Percentiles rank a stretch among this genome's conserved stretches.
These are phyloP conservation scores for Stachybotrys elegans DNA, from an alignment of 2,329 filamentous ascomycete species.

Conservation along the genomic window DNA sequence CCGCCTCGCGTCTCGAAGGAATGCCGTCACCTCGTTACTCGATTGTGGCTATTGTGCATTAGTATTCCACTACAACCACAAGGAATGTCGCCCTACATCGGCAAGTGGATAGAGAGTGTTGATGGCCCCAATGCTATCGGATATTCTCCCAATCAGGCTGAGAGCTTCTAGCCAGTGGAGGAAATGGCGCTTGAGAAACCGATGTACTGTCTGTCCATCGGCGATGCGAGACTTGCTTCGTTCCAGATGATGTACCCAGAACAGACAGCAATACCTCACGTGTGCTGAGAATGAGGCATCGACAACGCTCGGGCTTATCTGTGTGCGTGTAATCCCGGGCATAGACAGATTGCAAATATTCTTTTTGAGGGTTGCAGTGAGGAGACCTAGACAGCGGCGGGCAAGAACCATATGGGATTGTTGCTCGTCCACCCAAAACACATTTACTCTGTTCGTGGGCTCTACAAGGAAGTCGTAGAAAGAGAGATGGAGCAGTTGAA, in stretches of 20 bases:
- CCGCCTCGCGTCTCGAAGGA: slow-evolving; percentile 13
- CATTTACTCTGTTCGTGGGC: slow-evolving; percentile 8
- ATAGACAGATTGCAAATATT: slow-evolving; percentile 10
- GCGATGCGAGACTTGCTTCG: slow-evolving; percentile 17
- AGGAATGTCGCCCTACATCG: not conserved
- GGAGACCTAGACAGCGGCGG: slow-evolving; percentile 1
- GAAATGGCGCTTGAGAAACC: slow-evolving; percentile 30
- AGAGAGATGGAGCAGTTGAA: slow-evolving; percentile 28
- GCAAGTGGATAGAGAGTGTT: too few species aligned
- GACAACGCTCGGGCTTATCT: not conserved
- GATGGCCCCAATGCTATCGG: slow-evolving; percentile 7
- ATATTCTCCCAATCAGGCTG: slow-evolving; percentile 20
- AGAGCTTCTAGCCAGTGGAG: slow-evolving; percentile 36
- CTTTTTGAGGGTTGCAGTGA: slow-evolving; percentile 20
- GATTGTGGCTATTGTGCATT: not conserved
- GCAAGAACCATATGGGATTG: slow-evolving; percentile 2
- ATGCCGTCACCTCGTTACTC: not conserved
- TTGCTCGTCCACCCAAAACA: slow-evolving; percentile 11
- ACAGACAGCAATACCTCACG: slow-evolving; percentile 31
- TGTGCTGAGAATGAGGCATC: slow-evolving; percentile 8
- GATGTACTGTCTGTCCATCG: slow-evolving; percentile 12
- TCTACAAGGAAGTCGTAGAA: slow-evolving; percentile 27
- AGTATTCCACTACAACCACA: not conserved
- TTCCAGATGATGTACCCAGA: slow-evolving; percentile 28
- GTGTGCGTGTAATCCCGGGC: not conserved